Evolutionary conservation across 192 early-diverging fungal genomes (phyloP).

Genomic region (Dispira simplex): DNA sequence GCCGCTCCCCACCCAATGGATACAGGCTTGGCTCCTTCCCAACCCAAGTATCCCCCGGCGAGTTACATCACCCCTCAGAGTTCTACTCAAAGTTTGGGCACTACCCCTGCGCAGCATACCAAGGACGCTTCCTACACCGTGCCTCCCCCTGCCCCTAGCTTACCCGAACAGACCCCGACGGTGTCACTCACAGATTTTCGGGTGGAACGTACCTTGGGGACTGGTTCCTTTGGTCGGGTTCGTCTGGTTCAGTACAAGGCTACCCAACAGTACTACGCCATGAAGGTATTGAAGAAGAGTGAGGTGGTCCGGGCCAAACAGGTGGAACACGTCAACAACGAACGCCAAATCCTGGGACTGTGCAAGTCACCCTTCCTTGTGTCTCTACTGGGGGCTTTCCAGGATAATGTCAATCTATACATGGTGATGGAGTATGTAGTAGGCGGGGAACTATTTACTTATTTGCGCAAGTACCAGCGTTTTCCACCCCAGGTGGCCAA

Average conservation of each 20-base stretch:
- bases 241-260: slow-evolving; percentile 64
- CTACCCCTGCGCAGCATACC: too few relatives aligned
- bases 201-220: slow-evolving; percentile 40
- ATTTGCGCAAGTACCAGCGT: slow-evolving; percentile 74
- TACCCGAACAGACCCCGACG: too few relatives aligned
- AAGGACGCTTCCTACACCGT: too few relatives aligned
- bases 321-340: slow-evolving; percentile 73
- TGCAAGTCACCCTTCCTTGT: slow-evolving; percentile 73
- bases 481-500: slow-evolving; percentile 90
- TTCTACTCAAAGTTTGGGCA: too few relatives aligned
- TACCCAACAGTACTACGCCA: slow-evolving; percentile 60
- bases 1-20: too few relatives aligned
- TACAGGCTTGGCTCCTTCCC: too few relatives aligned
- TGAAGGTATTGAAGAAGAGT: slow-evolving; percentile 73
- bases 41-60: too few relatives aligned
- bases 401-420: slow-evolving; percentile 85
- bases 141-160: too few relatives aligned
- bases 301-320: slow-evolving; percentile 72
- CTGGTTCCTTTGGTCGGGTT: slow-evolving; percentile 93
- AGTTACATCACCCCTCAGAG: too few relatives aligned
- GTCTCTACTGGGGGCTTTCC: slow-evolving; percentile 81
- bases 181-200: too few relatives aligned
- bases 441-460: slow-evolving; percentile 93
- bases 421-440: slow-evolving; percentile 95
- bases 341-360: slow-evolving; percentile 58